phyloP scores from a whole-genome alignment of 2,329 filamentous ascomycete species.

The Fusarium temperatum region DNA sequence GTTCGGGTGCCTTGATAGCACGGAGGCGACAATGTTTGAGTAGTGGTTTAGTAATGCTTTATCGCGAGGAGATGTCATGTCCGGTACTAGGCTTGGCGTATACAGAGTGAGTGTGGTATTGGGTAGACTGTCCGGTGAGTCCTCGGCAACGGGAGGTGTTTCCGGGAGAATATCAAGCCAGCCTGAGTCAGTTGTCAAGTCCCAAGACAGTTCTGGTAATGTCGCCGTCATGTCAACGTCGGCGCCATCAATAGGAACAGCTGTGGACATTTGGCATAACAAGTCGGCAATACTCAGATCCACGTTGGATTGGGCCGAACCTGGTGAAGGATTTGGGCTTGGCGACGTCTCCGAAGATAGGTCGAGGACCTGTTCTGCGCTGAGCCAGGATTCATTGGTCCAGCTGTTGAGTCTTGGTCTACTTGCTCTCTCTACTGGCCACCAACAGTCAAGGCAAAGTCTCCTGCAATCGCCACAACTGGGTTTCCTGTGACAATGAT shows the following conservation, averaged over 20 bases:
- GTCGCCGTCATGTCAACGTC: not conserved
- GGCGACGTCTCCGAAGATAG: not conserved
- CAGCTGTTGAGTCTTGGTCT: not conserved
- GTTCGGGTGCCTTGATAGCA: not conserved
- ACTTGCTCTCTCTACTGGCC: not conserved
- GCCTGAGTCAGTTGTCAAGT: not conserved
- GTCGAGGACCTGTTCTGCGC: not conserved
- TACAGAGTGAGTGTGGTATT: not conserved
- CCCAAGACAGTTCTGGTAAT: not conserved
- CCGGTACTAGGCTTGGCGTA: not conserved
- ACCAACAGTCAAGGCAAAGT: not conserved
- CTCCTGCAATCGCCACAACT: slow-evolving; percentile 2
- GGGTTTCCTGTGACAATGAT: not conserved
- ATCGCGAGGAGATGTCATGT: slow-evolving; percentile 3
- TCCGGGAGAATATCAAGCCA: not conserved
- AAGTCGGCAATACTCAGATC: not conserved
- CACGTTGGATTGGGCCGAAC: not conserved
- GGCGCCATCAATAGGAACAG: not conserved
- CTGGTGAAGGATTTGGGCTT: not conserved
- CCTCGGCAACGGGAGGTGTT: not conserved
- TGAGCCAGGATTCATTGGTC: not conserved
- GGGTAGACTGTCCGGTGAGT: not conserved
- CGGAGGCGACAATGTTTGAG: not conserved
- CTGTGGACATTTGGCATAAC: not conserved
- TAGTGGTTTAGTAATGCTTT: slow-evolving; percentile 1